Evolutionary conservation across 192 early-diverging fungal genomes (phyloP).

Genomic region (Radiomyces spectabilis): DNA sequence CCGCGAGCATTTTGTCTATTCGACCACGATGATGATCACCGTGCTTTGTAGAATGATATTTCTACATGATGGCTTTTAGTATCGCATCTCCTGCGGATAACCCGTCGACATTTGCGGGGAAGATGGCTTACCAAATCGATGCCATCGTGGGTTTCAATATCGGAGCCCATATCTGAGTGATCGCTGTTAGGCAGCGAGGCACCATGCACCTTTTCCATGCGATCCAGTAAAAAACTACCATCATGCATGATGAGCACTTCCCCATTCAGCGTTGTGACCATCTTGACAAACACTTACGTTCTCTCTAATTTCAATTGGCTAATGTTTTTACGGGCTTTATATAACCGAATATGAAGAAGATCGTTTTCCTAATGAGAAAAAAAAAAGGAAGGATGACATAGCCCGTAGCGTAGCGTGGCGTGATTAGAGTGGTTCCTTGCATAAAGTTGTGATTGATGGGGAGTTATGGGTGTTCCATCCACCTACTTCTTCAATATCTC

Average conservation of each 20-base stretch:
- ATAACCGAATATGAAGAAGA: slow-evolving; percentile 36
- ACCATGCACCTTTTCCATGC: slow-evolving; percentile 3
- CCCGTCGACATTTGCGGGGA: not conserved
- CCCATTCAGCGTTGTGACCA: no score
- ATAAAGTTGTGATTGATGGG: not conserved
- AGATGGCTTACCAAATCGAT: not conserved
- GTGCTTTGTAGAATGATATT: not conserved
- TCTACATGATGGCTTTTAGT: not conserved
- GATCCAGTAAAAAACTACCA: slow-evolving; percentile 14
- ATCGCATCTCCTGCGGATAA: not conserved
- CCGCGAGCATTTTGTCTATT: not conserved
- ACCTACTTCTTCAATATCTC: slow-evolving; percentile 42
- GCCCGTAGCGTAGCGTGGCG: not conserved
- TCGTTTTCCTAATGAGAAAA: slow-evolving; percentile 52
- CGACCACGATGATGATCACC: not conserved
- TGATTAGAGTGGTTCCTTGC: not conserved
- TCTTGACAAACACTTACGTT: no score
- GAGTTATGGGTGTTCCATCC: no score
- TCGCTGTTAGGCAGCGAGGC: not conserved
- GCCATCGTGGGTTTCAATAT: not conserved
- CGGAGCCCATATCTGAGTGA: slow-evolving; percentile 2
- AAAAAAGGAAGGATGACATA: no score
- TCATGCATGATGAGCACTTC: no score
- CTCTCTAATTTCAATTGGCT: slow-evolving; percentile 37
- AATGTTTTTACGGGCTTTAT: slow-evolving; percentile 41